Base-by-base conservation (phyloP, 129 eudicot genomes). In the Tanacetum coccineum region DNA sequence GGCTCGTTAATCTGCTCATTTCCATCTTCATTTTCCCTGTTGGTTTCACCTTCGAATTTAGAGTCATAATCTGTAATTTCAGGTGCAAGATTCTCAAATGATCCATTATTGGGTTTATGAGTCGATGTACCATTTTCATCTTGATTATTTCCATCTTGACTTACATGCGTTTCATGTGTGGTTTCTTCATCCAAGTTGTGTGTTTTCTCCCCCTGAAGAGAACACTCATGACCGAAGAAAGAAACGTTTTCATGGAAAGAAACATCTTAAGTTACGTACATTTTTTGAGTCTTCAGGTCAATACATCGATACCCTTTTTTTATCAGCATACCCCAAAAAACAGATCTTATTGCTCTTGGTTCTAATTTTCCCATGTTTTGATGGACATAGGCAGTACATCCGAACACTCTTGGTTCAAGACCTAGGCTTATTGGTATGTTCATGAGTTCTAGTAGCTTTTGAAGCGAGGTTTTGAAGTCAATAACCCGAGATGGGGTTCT, bases 391-490 rank as follows among this genome's bases (percentile, higher is more conserved):
- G 45, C 13, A 9, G 66, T 55, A 26, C 78, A 73, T 8, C 71
- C 72, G 42, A 65, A 73, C 25, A 64, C 66, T 19, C 72, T 36
- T 13, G 72, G 72, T 20, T 73, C 78, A 62, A 72, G 76, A 48
- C 50, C 61, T 13, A 63, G 20, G 22, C 18, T 4, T 30, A 32
- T 54, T 13, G 70, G 62, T 59, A 52, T 13, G 19, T 57, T 49
- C 3, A 61, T 18, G 15, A 28, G 55, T 2, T 67, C 66, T 10
- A 40, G 15, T 42, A 73, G 20, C 20, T 73, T 73, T 53, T 73
- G 64, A 15, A 53, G 44, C 0, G 78, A 71, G 55, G 78, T 73
- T 55, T 64, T 67, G 59, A 64, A 73, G 15, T 55, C 78, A 26
- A 64, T 54, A n/a, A 73, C 70, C 13, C 62, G 42, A 9, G 69